Base-by-base conservation (phyloP, 2,329 filamentous ascomycete species). In the Fusarium tupiense region DNA sequence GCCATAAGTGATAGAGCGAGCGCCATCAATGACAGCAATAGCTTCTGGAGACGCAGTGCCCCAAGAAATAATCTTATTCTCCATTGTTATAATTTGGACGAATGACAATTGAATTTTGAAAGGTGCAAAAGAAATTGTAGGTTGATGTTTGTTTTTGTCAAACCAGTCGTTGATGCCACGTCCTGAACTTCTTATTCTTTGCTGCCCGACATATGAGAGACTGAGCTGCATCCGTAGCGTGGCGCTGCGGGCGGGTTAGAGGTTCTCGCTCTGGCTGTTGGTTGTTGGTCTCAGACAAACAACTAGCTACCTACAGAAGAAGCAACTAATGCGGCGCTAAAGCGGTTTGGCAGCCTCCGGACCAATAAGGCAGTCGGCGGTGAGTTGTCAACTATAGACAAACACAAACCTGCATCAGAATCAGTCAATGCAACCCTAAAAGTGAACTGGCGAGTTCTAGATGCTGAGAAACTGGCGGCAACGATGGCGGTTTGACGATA, bases 361-460 rank as follows among this genome's bases (percentile, higher is more conserved):
- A 2, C 6, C 17, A 2, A 13, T 35, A 4, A 20, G 6, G 20
- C 17, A 3, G 8, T 35, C 5, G 0, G n/a, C 3, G 19, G 2
- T 22, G 13, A 9, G 13, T 54, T 54, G 14, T 54, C 14, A 26
- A 12, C 1, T 2, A 35, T 38, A 13, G 2, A n/a, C 19, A 38
- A 38, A 38, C 52, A 54, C n/a, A 54, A 37, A 33, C 37, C 26
- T 43, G 37, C 38, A 24, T 19, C 9, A 37, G 8, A 20, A 11
- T 11, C 5, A 13, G 47, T 31, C 52, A 54, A 54, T 37, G 59
- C 29, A 37, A 31, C 59, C 11, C 26, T 12, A n/a, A 43, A 19
- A 29, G 11, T 13, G 13, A 33, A 13, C 6, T 53, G 46, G 44
- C 7, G 7, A 33, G 22, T 37, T 41, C 4, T 10, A 12, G 26